These are phyloP conservation scores for Juglanconis oblonga DNA, from an alignment of 2,329 filamentous ascomycete genomes.

Conservation along the genomic window DNA sequence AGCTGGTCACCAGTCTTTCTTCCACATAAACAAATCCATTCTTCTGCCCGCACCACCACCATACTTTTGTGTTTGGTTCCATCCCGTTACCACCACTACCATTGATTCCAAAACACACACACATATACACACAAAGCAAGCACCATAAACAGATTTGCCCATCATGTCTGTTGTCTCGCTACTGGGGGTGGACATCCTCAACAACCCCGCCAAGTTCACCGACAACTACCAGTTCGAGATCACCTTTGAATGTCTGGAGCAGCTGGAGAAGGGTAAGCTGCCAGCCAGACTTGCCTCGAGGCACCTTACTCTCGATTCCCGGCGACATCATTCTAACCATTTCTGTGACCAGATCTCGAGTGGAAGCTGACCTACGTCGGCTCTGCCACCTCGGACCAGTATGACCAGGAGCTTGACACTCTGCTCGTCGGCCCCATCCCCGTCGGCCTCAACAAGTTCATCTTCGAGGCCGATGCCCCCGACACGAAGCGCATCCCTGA, in stretches of 20 bases:
- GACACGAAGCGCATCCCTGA: conserved; percentile 88
- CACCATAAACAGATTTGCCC: conserved; percentile 29
- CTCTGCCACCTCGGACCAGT: conserved; percentile 95
- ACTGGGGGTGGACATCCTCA: conserved; percentile 90
- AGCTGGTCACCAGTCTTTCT: background rate
- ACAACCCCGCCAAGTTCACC: conserved; percentile 94
- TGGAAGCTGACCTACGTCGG: conserved; percentile 99
- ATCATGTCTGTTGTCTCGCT: conserved; percentile 93
- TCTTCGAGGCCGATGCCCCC: conserved; percentile 93
- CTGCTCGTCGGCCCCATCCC: conserved; percentile 97
- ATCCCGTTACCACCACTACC: background rate
- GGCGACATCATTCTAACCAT: background rate
- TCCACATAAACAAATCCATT: background rate
- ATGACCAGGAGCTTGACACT: conserved; percentile 97
- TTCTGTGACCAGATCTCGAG: conserved; percentile 70
- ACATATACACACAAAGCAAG: conserved; percentile 4
- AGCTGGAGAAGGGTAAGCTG: conserved; percentile 78
- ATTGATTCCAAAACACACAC: background rate
- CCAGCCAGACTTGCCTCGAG: background rate
- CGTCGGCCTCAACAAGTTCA: conserved; percentile 96
- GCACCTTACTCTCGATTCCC: background rate
- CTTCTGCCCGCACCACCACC: background rate
- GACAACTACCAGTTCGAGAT: conserved; percentile 97
- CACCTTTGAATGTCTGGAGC: conserved; percentile 96
- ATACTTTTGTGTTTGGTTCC: background rate